A percentile compares a stretch with the other conserved stretches of the same genome.
phyloP scores from a whole-genome alignment of 257 asterid genomes.

The Solanum infundibuliforme region DNA sequence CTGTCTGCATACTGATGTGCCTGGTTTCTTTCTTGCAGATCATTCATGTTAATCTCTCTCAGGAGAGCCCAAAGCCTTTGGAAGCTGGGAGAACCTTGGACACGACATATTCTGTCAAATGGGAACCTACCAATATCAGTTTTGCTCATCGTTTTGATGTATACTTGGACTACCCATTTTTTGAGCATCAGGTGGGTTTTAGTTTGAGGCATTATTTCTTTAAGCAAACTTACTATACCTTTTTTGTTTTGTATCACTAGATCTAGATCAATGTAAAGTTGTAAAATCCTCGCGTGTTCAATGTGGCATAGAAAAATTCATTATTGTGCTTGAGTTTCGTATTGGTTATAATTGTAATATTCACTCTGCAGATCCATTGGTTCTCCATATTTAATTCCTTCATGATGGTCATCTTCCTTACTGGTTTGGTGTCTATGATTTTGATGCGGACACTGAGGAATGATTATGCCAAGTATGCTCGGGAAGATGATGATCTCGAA shows the following conservation, averaged over 20 bases:
- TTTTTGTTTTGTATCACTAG: background rate
- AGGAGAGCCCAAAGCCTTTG: conserved; percentile 69
- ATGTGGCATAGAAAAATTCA: background rate
- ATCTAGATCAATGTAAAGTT: background rate
- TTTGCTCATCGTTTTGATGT: conserved; percentile 95
- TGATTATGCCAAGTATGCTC: conserved; percentile 96
- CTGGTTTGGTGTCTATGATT: conserved; percentile 95
- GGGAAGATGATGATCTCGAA: conserved; percentile 97
- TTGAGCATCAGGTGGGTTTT: conserved; percentile 85
- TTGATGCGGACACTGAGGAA: conserved; percentile 91
- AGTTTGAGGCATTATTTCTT: background rate
- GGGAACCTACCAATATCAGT: conserved; percentile 65
- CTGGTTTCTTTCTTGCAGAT: conserved; percentile 37
- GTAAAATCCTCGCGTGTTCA: background rate
- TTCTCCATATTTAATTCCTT: conserved; percentile 92
- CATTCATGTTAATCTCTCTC: conserved; percentile 91
- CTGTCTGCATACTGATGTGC: conserved; percentile 6
- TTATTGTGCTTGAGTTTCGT: background rate
- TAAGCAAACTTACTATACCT: background rate
- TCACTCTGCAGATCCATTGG: conserved; percentile 81
- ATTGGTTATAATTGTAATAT: background rate
- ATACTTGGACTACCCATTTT: conserved; percentile 91
- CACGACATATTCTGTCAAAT: conserved; percentile 85
- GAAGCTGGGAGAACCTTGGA: conserved; percentile 66
- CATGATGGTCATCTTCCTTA: conserved; percentile 98